These are phyloP conservation scores for Rhizoclosmatium sp. DNA, from an alignment of 192 early-diverging fungal species.

Conservation along the genomic window DNA sequence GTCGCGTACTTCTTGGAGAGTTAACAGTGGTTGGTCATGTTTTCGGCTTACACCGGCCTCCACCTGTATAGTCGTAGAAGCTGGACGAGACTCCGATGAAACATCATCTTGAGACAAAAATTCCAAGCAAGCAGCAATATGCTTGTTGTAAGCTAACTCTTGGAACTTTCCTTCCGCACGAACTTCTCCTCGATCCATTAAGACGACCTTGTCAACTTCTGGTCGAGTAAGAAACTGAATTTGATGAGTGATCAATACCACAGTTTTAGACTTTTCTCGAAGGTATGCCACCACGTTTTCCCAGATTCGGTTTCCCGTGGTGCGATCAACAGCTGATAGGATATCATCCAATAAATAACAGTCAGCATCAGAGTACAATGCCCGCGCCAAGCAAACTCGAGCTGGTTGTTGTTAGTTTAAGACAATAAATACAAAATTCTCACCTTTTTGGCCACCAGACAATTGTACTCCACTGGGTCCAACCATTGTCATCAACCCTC, in stretches of 20 bases:
- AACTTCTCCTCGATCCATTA: slow-evolving; percentile 74
- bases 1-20: slow-evolving; percentile 15
- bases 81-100: not conserved
- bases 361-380: slow-evolving; percentile 77
- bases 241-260: slow-evolving; percentile 73
- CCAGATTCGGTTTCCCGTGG: slow-evolving; percentile 73
- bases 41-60: not conserved
- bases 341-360: slow-evolving; percentile 84
- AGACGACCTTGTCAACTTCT: slow-evolving; percentile 75
- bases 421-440: slow-evolving; percentile 35
- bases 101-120: slow-evolving; percentile 23
- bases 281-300: slow-evolving; percentile 43
- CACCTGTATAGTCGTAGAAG: not conserved
- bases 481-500: slow-evolving; percentile 67
- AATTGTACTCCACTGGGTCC: slow-evolving; percentile 63
- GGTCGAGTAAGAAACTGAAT: slow-evolving; percentile 74
- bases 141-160: slow-evolving; percentile 54
- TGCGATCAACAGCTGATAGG: slow-evolving; percentile 82
- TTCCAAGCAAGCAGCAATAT: slow-evolving; percentile 19
- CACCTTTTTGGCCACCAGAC: slow-evolving; percentile 80
- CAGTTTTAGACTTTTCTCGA: slow-evolving; percentile 31
- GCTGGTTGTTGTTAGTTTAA: slow-evolving; percentile 75
- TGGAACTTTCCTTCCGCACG: slow-evolving; percentile 70
- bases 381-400: slow-evolving; percentile 81
- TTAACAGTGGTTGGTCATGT: not conserved